Conservation (phyloP, 2,329 filamentous ascomycete genomes). For the Aspergillus persii region DNA sequence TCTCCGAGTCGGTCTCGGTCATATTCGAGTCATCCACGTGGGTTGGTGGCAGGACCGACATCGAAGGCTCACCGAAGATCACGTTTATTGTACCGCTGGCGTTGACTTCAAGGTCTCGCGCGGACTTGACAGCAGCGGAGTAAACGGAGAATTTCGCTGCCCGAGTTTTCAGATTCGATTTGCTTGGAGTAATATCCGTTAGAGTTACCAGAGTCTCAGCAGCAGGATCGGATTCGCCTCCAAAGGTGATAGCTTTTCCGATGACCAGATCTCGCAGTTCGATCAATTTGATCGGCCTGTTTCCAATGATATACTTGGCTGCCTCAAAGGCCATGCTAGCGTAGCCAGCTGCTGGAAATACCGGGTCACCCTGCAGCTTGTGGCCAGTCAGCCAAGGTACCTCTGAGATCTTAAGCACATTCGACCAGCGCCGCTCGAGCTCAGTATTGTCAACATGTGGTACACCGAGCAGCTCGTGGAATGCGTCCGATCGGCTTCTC, state of each 20-base stretch:
- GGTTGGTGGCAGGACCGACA: neutral
- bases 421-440: slow-evolving; percentile 1
- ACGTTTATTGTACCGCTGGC: slow-evolving; percentile 1
- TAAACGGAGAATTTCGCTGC: slow-evolving; percentile 3
- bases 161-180: slow-evolving; percentile 4
- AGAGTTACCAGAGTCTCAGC: slow-evolving; percentile 23
- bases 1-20: neutral
- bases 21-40: slow-evolving; percentile 4
- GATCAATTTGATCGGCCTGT: slow-evolving; percentile 10
- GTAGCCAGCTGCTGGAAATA: slow-evolving; percentile 5
- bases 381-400: slow-evolving; percentile 3
- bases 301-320: neutral
- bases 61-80: neutral
- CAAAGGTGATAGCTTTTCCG: slow-evolving; percentile 24
- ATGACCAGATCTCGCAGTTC: slow-evolving; percentile 24
- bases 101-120: slow-evolving; percentile 4
- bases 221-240: slow-evolving; percentile 19
- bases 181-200: slow-evolving; percentile 10
- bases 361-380: slow-evolving; percentile 2
- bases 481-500: neutral
- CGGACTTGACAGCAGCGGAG: slow-evolving; percentile 2
- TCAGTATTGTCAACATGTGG: neutral
- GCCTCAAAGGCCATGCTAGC: slow-evolving; percentile 9
- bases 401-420: neutral
- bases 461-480: slow-evolving; percentile 3